phyloP scores from a whole-genome alignment of 495 filamentous ascomycete species.

The Cercophora scortea region DNA sequence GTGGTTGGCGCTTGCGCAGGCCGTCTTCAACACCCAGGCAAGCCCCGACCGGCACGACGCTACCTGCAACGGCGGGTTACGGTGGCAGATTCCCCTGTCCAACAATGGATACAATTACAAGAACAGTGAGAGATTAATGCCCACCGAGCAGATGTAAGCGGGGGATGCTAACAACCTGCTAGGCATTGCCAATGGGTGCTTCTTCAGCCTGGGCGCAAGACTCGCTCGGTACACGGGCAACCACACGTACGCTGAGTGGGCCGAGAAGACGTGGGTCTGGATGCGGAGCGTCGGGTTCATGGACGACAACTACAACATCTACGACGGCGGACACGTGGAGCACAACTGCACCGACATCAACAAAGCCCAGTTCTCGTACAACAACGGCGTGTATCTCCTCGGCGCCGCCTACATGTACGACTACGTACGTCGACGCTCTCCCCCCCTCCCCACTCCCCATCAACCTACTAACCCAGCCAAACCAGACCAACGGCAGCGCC shows the following conservation, averaged over 20 bases:
- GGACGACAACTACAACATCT: slow-evolving; percentile 55
- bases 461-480: background rate
- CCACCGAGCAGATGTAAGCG: background rate
- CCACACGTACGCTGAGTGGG: slow-evolving; percentile 69
- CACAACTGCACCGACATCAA: slow-evolving; percentile 57
- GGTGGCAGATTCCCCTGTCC: slow-evolving; percentile 76
- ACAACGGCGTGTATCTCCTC: slow-evolving; percentile 60
- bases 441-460: background rate
- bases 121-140: slow-evolving; percentile 47
- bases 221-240: slow-evolving; percentile 74
- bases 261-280: slow-evolving; percentile 70
- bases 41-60: slow-evolving; percentile 51
- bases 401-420: slow-evolving; percentile 77
- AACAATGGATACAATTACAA: slow-evolving; percentile 85
- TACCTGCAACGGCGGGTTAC: slow-evolving; percentile 61
- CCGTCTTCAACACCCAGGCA: slow-evolving; percentile 67
- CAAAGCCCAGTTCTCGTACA: slow-evolving; percentile 68
- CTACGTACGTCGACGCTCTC: slow-evolving; percentile 37
- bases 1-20: slow-evolving; percentile 70
- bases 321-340: slow-evolving; percentile 63
- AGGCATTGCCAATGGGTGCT: slow-evolving; percentile 71
- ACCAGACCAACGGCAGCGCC: slow-evolving; percentile 47
- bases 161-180: slow-evolving; percentile 7
- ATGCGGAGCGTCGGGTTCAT: slow-evolving; percentile 54
- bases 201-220: slow-evolving; percentile 77